Base-by-base conservation (phyloP, 2,329 filamentous ascomycete genomes). In the Penicillium verrucosum region DNA sequence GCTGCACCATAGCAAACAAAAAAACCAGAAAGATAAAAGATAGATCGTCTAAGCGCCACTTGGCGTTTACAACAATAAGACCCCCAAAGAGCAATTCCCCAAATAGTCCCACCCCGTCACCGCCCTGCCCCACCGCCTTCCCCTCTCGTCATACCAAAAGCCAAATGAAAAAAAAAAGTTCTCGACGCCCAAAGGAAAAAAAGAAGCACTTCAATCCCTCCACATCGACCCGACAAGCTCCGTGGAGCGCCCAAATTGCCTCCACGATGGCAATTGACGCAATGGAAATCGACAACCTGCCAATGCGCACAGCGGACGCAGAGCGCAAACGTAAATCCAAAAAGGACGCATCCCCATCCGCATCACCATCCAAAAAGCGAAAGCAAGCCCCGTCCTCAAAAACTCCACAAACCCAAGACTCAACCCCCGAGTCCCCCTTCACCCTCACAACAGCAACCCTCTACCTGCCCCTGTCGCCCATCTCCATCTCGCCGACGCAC, bases 391-490 rank as follows among this genome's bases (percentile, higher is more conserved):
- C 50, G 21, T 48, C 43, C 38, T 49, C 53, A 10, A 52, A 45
- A 18, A 42, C 60, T 30, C 59, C 60, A 43, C 57, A 65, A 43
- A 8, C 4, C 46, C 51, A 21, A 38, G 34, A 60, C n/a, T 61
- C 62, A 75, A 56, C 73, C 73, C 48, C 77, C 74, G 61, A 70
- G 49, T 89, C 88, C 43, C 89, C 92, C 16, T 93, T 96, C 75
- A 86, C 86, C 71, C 84, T 85, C 29, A 88, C 93, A 68, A 91
- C 88, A 23, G 84, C 90, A 41, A 92, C 92, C 1, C 83, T 96
- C 66, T 86, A 85, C 69, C 76, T 87, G 57, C 79, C 83, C 5
- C 77, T 87, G 53, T 81, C 84, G 38, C 83, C 85, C 23, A 80
- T 84, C 56, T 79, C 76, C 30, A 77, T 79, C 52, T 77, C 80